Evolutionary conservation across 768 basidiomycete species (phyloP).

Genomic region (Rossbeevera mucosa): DNA sequence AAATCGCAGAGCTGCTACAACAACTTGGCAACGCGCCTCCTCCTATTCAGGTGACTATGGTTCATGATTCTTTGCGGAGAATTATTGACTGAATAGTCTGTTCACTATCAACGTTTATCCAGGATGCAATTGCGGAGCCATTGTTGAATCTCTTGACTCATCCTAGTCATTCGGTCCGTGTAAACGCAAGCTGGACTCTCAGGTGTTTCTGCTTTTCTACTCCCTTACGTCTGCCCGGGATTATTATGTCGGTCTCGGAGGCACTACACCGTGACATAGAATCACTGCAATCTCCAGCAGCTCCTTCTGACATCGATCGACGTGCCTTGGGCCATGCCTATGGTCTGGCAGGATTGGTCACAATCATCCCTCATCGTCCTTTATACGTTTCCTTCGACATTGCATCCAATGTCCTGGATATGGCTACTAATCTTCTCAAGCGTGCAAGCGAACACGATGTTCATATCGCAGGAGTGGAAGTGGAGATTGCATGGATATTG

Average conservation of each 20-base stretch:
- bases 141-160: conserved; percentile 81
- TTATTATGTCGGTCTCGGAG: conserved; percentile 71
- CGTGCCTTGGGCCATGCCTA: conserved; percentile 86
- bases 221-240: conserved; percentile 77
- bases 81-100: neutral
- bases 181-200: conserved; percentile 82
- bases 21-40: conserved; percentile 91
- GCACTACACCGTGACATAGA: conserved; percentile 80
- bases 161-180: conserved; percentile 81
- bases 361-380: conserved; percentile 80
- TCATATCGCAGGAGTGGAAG: conserved; percentile 72
- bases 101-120: conserved; percentile 3
- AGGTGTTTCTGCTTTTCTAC: conserved; percentile 89
- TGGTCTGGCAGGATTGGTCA: conserved; percentile 82
- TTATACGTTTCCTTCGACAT: conserved; percentile 95
- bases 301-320: conserved; percentile 62
- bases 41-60: conserved; percentile 63
- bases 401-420: conserved; percentile 84
- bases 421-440: conserved; percentile 86
- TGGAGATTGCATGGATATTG: conserved; percentile 92
- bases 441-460: conserved; percentile 89
- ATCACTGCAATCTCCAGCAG: conserved; percentile 64
- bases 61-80: neutral
- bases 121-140: conserved; percentile 85
- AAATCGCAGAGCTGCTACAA: conserved; percentile 80